phyloP scores from a whole-genome alignment of 1,284 basidiomycete species.

The Erythrobasidium hasegawianum region DNA sequence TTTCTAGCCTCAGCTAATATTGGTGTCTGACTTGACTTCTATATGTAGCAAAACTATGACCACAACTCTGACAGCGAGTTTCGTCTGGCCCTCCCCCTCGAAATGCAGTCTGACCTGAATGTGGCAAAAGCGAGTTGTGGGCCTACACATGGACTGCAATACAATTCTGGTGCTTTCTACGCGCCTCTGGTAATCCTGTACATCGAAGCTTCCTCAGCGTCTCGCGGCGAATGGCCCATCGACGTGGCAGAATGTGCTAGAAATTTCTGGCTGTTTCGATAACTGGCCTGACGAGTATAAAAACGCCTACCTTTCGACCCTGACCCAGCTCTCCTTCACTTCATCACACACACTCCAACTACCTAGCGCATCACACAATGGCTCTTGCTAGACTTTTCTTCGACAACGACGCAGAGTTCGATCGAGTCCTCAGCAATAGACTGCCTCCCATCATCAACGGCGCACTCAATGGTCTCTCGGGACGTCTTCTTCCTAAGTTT shows the following conservation, averaged over 20 bases:
- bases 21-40: no score
- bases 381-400: constrained; percentile 2
- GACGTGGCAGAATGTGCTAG: background rate
- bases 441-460: background rate
- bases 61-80: no score
- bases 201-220: no score
- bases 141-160: no score
- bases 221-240: no score
- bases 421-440: background rate
- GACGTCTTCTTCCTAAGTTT: background rate
- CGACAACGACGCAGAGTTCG: background rate
- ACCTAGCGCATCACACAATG: background rate
- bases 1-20: no score
- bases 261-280: background rate
- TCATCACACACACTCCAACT: background rate
- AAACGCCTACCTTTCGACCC: background rate
- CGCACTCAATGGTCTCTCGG: background rate
- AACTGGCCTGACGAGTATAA: background rate
- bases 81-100: no score
- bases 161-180: no score
- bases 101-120: no score
- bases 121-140: no score
- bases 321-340: background rate
- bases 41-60: no score
- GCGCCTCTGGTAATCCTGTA: no score